Evolutionary conservation across 1,284 basidiomycete genomes (phyloP).

Genomic region (Porogramme epimiltina): DNA sequence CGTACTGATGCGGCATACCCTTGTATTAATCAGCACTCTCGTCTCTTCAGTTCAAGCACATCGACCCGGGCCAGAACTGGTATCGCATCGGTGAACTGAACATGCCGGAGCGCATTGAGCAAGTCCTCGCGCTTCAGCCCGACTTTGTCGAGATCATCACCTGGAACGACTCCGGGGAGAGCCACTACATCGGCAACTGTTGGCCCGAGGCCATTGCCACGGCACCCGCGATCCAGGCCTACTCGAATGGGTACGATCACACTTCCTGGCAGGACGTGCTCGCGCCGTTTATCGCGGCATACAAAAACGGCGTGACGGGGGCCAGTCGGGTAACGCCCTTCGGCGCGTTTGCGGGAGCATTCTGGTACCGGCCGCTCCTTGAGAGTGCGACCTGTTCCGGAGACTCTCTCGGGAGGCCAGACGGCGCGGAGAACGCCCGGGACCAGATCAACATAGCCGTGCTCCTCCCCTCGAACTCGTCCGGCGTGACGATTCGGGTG

Average conservation of each 20-base stretch:
- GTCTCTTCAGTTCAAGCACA: conserved; percentile 19
- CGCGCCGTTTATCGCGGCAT: conserved; percentile 17
- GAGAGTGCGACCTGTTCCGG: conserved; percentile 10
- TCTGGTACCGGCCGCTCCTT: conserved; percentile 15
- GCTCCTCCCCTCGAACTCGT: conserved; percentile 10
- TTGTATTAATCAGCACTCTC: conserved; percentile 8
- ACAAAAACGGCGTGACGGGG: conserved; percentile 13
- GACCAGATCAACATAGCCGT: conserved; percentile 17
- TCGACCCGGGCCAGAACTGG: conserved; percentile 18
- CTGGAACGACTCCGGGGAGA: conserved; percentile 41
- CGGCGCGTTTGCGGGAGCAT: conserved; percentile 17
- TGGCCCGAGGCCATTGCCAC: conserved; percentile 54
- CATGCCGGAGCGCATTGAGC: conserved; percentile 13
- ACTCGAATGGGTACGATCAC: conserved; percentile 36
- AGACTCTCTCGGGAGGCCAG: conserved; percentile 12
- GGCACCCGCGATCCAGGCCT: conserved; percentile 51
- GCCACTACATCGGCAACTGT: conserved; percentile 41
- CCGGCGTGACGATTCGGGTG: conserved; percentile 9
- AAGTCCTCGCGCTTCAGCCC: conserved; percentile 30
- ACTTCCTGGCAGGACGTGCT: conserved; percentile 21
- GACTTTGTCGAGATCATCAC: conserved; percentile 45
- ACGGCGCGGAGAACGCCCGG: conserved; percentile 9
- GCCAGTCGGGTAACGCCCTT: conserved; percentile 6
- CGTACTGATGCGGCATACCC: background rate
- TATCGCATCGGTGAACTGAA: conserved; percentile 17